Base-by-base conservation (phyloP, 1,284 basidiomycete species). In the Fomitopsis betulina region DNA sequence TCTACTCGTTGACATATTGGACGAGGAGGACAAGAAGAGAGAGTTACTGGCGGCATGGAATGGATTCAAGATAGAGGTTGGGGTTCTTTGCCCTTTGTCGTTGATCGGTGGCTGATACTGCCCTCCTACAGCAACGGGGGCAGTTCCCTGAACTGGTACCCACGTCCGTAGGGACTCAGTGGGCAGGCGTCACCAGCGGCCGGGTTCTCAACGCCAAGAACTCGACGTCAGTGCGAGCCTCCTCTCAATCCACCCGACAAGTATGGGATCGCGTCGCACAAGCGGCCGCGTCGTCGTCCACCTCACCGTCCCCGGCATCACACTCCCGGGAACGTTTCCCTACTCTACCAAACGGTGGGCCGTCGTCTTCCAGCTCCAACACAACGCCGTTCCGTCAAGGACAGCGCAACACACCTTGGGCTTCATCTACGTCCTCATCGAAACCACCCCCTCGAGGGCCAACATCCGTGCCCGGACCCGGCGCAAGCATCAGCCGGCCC, bases 191-290 rank as follows among this genome's bases (percentile, higher is more conserved):
- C 59, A 79, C 91, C 1, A 85, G 86, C 37, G 93, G 91, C 2
- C 85, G 90, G 3, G 86, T 95, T 27, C 78, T 96, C 57, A 93
- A 89, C 65, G 90, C 88, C 40, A 96, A 96, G 70, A 84, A 89
- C 56, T 82, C 85, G 0, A 89, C 89, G 0, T 76, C 83, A 0
- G 77, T 84, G 0, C 81, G 82, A 2, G 80, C 81, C 0, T 78
- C 82, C 17, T 72, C 77, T n/a, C 78, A 79, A 57, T 80, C 84
- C 4, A 84, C 85, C 1, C 76, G 83, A 52, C 82, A 86, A 60
- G 83, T 97, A 0, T 94, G 85, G 87, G 93, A 93, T 64, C 86
- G 93, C 25, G 94, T 97, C 40, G 94, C 93, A 21, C 84, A 85
- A 56, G 94, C 93, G 0, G 94, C 93, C 1, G 79, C 80, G 3